A percentile compares a stretch with the other conserved stretches of the same genome.
phyloP scores from a whole-genome alignment of 2,329 filamentous ascomycete genomes.

The Annulohypoxylon truncatum region DNA sequence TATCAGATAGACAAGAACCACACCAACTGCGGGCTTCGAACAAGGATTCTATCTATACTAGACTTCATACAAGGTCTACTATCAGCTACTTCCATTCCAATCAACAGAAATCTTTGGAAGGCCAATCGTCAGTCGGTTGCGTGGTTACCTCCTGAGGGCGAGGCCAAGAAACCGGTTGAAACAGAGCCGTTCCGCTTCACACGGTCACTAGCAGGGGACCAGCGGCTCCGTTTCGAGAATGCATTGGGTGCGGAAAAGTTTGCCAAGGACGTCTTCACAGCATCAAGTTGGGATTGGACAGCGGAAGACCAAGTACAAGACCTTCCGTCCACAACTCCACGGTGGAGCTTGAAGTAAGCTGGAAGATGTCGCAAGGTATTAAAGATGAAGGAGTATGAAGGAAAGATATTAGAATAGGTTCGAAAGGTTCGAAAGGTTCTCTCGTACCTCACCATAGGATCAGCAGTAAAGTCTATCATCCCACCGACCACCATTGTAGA shows the following conservation, averaged over 20 bases:
- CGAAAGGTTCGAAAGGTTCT: not conserved
- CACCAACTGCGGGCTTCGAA: slow-evolving; percentile 76
- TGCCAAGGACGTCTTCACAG: slow-evolving; percentile 66
- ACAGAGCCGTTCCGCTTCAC: slow-evolving; percentile 61
- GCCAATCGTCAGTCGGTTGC: slow-evolving; percentile 53
- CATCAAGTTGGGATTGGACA: slow-evolving; percentile 70
- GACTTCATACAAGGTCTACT: slow-evolving; percentile 72
- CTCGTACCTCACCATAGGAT: not conserved
- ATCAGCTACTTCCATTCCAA: slow-evolving; percentile 57
- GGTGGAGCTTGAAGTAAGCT: slow-evolving; percentile 40
- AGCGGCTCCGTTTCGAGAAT: slow-evolving; percentile 62
- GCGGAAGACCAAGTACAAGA: slow-evolving; percentile 55
- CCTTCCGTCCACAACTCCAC: slow-evolving; percentile 43
- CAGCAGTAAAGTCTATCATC: not conserved
- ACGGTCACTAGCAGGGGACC: slow-evolving; percentile 61
- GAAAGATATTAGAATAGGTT: not conserved
- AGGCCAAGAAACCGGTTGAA: slow-evolving; percentile 35
- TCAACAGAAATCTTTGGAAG: slow-evolving; percentile 62
- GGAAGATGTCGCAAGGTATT: not conserved
- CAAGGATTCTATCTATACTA: slow-evolving; percentile 72
- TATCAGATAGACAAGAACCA: slow-evolving; percentile 83
- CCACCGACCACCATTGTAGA: slow-evolving; percentile 19
- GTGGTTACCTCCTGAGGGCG: slow-evolving; percentile 53
- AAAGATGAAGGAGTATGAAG: not conserved
- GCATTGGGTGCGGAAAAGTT: slow-evolving; percentile 63